phyloP scores from a whole-genome alignment of 169 alveolate species.

The Plasmodium gonderi region DNA sequence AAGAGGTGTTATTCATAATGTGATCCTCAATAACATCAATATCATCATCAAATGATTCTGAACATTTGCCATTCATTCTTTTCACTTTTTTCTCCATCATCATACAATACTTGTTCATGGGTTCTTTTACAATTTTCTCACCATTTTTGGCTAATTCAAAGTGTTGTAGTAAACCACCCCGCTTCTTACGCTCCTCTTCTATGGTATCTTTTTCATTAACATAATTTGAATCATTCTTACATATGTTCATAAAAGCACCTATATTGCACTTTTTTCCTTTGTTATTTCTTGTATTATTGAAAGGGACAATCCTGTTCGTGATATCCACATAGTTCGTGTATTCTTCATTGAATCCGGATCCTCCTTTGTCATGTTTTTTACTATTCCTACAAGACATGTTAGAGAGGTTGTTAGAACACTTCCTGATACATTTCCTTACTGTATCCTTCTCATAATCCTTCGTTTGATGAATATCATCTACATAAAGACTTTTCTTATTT shows the following conservation, averaged over 20 bases:
- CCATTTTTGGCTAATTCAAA: not conserved
- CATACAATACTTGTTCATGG: not conserved
- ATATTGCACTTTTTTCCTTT: not conserved
- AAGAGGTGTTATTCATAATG: not conserved
- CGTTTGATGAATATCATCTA: not conserved
- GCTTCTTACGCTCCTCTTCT: not conserved
- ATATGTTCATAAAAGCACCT: not conserved
- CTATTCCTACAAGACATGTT: not conserved
- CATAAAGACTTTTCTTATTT: constrained; percentile 16
- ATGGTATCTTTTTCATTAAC: not conserved
- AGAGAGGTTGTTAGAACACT: not conserved
- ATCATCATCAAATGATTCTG: constrained; percentile 1
- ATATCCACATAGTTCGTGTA: not conserved
- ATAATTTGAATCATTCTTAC: not conserved
- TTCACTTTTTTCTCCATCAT: not conserved
- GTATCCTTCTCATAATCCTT: not conserved
- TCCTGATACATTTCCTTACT: not conserved
- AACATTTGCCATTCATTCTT: not conserved
- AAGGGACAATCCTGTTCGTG: not conserved
- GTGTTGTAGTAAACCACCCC: not conserved
- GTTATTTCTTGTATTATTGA: not conserved
- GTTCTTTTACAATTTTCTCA: not conserved
- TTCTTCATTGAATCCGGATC: too few species aligned
- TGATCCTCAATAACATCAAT: not conserved
- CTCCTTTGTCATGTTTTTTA: not conserved